phyloP scores from a whole-genome alignment of 2,329 filamentous ascomycete species.

The Colletotrichum viniferum region DNA sequence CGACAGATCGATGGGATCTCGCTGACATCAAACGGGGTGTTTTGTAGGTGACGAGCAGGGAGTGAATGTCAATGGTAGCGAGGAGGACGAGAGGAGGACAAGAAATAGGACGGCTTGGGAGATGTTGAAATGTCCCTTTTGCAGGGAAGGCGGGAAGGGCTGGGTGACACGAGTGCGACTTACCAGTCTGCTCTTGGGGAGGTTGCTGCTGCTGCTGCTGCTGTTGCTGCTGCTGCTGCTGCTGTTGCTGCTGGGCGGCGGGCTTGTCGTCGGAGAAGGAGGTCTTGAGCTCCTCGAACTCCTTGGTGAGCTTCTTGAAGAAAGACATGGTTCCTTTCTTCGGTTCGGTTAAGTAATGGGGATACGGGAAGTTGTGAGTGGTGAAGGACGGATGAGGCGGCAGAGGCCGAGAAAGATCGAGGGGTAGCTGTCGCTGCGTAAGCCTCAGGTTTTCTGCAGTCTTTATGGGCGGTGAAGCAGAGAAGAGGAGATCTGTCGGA shows the following conservation, averaged over 20 bases:
- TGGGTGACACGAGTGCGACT: background rate
- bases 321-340: slow-evolving; percentile 42
- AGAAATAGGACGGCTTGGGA: background rate
- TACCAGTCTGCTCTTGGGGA: slow-evolving; percentile 23
- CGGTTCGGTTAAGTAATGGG: slow-evolving; percentile 4
- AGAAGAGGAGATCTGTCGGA: background rate
- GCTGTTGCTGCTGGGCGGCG: slow-evolving; percentile 18
- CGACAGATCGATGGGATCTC: background rate
- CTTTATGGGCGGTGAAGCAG: slow-evolving; percentile 5
- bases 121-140: background rate
- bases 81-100: background rate
- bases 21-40: background rate
- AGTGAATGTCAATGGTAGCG: background rate
- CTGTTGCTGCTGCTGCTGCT: slow-evolving; percentile 21
- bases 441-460: slow-evolving; percentile 10
- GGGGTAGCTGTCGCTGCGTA: slow-evolving; percentile 14
- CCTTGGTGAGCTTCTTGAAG: slow-evolving; percentile 46
- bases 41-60: background rate
- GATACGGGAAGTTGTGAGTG: background rate
- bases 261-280: slow-evolving; percentile 41
- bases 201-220: slow-evolving; percentile 21
- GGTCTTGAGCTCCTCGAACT: slow-evolving; percentile 52
- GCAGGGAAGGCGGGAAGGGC: background rate
- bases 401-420: slow-evolving; percentile 22
- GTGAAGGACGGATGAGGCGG: slow-evolving; percentile 19